These are phyloP conservation scores for Sphaerulina populicola DNA, from an alignment of 2,329 filamentous ascomycete genomes.

Conservation along the genomic window DNA sequence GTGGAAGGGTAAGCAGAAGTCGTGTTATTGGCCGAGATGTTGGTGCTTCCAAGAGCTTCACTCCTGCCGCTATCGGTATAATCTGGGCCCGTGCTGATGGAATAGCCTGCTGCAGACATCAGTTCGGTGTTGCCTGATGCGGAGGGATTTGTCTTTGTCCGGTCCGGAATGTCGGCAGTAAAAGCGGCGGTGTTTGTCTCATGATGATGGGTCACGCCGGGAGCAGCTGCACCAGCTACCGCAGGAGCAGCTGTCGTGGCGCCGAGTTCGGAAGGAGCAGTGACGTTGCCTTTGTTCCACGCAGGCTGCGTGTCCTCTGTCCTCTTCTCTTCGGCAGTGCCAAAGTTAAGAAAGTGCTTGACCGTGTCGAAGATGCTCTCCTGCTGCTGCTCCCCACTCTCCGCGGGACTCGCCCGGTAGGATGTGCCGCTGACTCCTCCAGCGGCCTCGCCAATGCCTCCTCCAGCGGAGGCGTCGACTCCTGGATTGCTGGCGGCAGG, in stretches of 20 bases:
- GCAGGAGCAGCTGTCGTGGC: constrained; percentile 12
- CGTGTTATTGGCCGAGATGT: background rate
- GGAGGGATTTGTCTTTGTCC: constrained; percentile 7
- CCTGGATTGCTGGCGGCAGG: constrained; percentile 22
- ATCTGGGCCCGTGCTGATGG: background rate
- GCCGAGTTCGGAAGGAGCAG: constrained; percentile 1
- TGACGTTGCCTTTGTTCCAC: constrained; percentile 7
- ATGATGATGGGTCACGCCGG: constrained; percentile 2
- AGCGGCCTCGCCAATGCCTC: constrained; percentile 15
- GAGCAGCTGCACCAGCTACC: constrained; percentile 9
- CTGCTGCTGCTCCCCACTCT: constrained; percentile 5
- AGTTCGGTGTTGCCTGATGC: background rate
- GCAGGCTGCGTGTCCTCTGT: constrained; percentile 10
- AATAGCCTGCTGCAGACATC: background rate
- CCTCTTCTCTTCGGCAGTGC: constrained; percentile 11
- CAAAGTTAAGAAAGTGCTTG: constrained; percentile 20
- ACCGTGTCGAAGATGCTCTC: constrained; percentile 20
- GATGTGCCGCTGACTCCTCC: constrained; percentile 21
- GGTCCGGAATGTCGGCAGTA: constrained; percentile 13
- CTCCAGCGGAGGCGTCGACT: constrained; percentile 15
- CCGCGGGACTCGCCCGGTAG: constrained; percentile 17
- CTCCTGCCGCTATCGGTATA: background rate
- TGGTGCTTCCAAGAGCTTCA: background rate
- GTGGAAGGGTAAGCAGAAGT: background rate
- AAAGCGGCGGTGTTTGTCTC: constrained; percentile 5